Evolutionary conservation across 169 alveolate species (phyloP), one percentile per base, ranked within the genome.

Genomic region (Cryptosporidium ubiquitum): DNA sequence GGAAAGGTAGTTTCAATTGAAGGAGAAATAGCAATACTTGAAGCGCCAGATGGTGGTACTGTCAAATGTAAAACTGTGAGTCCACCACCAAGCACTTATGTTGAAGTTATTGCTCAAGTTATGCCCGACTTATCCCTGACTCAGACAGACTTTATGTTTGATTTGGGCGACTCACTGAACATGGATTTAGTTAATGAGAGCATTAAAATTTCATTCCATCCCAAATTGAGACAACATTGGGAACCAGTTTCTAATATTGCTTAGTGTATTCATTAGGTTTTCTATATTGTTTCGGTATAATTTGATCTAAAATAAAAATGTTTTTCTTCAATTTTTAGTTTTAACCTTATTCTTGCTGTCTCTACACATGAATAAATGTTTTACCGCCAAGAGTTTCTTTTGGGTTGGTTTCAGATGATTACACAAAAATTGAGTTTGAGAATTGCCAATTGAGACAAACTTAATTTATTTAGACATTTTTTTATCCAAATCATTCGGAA

Each of bases 11-110:
- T 79, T 29, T 61, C 75, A n/a, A 35, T 79, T 23, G 89, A 79
- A 26, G 89, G 89, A 61, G 89, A 79, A 61, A 44, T 31, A 39
- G 89, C 35, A 26, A 66, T 23, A 14, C 42, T 79, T 10, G 89
- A 79, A 51, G 89, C 89, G 16, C 89, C 89, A 18, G 89, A 79
- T 79, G 75, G 89, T 42, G 89, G 89, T 3, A 79, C 89, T 1
- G 89, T 79, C 39, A 79, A 44, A 9, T 79, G 89, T 44, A 79
- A 64, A 47, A 79, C 75, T 57, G 61, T 61, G 26, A 79, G 89
- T 26, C 89, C 89, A 2, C 79, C 89, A 23, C 89, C 89, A 58
- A 64, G 89, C 61, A 79, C 75, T 14, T 79, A 42, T 79, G 89
- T 79, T 5, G 89, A 79, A 64, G 75, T 79, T 0, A 79, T 79